Base-by-base conservation (phyloP, 2,329 filamentous ascomycete species). In the Fusarium decemcellulare region DNA sequence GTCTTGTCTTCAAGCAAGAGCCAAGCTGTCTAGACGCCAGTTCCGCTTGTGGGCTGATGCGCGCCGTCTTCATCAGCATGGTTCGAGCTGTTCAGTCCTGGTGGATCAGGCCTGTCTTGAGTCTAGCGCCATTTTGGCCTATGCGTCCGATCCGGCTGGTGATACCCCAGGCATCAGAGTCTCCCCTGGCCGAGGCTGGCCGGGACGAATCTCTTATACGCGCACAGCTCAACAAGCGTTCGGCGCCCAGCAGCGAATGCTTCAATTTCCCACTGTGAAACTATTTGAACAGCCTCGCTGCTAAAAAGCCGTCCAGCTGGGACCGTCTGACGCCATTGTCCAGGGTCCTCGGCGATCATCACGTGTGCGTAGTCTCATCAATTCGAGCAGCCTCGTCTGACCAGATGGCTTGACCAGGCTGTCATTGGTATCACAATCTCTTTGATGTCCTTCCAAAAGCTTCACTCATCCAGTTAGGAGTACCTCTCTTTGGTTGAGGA, bases 1-100 rank as follows among this genome's bases (percentile, higher is more conserved):
- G 23, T 23, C 39, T 55, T 43, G 53, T 47, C 12, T 27, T 57
- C 44, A 39, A 60, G 51, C 48, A 60, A 60, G 16, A 44, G 48
- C 51, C 42, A 29, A 36, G 36, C 59, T 37, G 40, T 23, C 32
- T 51, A 18, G 32, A 51, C 16, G 43, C 61, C 39, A 55, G 29
- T 68, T 65, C 66, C 48, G 48, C 59, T 62, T 65, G 43, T 70
- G 66, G 64, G 63, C 65, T 73, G 71, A 65, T 67, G 57, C 48
- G 63, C 54, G 48, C 59, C 47, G 42, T 54, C 61, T 52, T 61
- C 57, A 57, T 61, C 52, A 55, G 61, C 64, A 63, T 71, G 71
- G 71, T 64, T 70, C 63, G 56, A 69, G 72, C 66, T 57, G 52
- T 56, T 53, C 47, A 51, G 61, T 62, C 64, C 52, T 39, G 57